Evolutionary conservation across 805 yeast species (phyloP).

Genomic region (Lipomyces mesembrius): DNA sequence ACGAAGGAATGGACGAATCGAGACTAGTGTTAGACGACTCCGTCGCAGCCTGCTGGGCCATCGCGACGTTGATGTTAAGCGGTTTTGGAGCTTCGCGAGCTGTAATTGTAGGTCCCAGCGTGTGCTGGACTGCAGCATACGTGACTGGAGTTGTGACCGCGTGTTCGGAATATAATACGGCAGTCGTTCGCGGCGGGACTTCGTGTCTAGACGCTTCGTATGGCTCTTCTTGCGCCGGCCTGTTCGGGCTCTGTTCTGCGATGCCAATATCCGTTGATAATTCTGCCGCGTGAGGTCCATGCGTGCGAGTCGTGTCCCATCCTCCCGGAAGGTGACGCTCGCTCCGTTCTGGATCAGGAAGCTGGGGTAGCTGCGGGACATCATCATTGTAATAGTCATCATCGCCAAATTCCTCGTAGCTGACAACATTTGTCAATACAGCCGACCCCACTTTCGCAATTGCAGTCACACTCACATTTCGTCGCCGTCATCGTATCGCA

Average conservation of each 20-base stretch:
- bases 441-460: background rate
- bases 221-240: background rate
- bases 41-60: background rate
- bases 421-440: background rate
- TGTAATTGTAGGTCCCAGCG: background rate
- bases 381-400: background rate
- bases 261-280: background rate
- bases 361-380: background rate
- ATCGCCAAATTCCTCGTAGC: background rate
- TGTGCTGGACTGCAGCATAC: background rate
- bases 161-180: slow-evolving; percentile 3
- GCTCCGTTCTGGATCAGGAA: background rate
- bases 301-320: slow-evolving; percentile 3
- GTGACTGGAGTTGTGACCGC: background rate
- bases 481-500: background rate
- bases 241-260: background rate
- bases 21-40: background rate
- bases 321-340: slow-evolving; percentile 9
- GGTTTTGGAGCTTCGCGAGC: background rate
- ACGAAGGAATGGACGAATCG: slow-evolving; percentile 30
- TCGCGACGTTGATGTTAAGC: slow-evolving; percentile 13
- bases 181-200: background rate
- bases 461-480: background rate
- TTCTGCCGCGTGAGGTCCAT: background rate
- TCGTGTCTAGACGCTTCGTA: background rate